Percentiles rank a stretch among this genome's conserved stretches.
Conservation (phyloP, 2,329 filamentous ascomycete species). For the Colletotrichum sp. region DNA sequence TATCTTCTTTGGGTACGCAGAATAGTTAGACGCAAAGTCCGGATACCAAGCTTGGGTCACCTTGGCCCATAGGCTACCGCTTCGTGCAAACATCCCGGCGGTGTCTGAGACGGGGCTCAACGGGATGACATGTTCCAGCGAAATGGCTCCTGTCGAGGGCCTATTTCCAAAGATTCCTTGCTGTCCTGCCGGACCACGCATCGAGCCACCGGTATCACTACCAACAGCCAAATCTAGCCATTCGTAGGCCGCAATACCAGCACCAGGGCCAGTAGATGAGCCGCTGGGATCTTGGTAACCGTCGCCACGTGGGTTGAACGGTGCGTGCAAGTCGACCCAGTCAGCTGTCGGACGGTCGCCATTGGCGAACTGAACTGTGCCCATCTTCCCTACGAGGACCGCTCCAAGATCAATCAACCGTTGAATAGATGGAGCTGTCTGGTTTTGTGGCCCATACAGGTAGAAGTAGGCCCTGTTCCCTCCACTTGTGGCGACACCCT, state of each 20-base stretch:
- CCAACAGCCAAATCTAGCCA: slow-evolving; percentile 29
- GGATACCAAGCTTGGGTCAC: neutral
- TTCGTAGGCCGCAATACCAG: slow-evolving; percentile 24
- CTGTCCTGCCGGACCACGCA: slow-evolving; percentile 37
- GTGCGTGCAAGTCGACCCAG: slow-evolving; percentile 32
- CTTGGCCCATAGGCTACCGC: neutral
- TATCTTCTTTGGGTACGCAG: neutral
- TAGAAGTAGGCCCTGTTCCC: slow-evolving; percentile 61
- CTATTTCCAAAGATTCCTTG: slow-evolving; percentile 50
- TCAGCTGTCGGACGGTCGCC: slow-evolving; percentile 48
- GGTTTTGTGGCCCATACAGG: slow-evolving; percentile 50
- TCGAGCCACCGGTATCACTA: slow-evolving; percentile 21
- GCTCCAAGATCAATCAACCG: slow-evolving; percentile 62
- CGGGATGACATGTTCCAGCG: slow-evolving; percentile 43
- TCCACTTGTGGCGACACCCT: slow-evolving; percentile 53
- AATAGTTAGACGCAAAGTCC: neutral
- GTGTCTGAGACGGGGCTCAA: slow-evolving; percentile 30
- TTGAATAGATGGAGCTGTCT: slow-evolving; percentile 55
- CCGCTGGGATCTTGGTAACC: slow-evolving; percentile 25
- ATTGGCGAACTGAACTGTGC: slow-evolving; percentile 47
- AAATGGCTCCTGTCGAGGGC: slow-evolving; percentile 42
- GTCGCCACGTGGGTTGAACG: slow-evolving; percentile 34
- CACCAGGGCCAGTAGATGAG: slow-evolving; percentile 24
- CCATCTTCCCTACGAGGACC: slow-evolving; percentile 48
- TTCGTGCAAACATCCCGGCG: neutral